Percentiles rank a stretch among this genome's conserved stretches.
Evolutionary conservation across 257 asterid genomes (phyloP).

Genomic region (Solanum arcanum): DNA sequence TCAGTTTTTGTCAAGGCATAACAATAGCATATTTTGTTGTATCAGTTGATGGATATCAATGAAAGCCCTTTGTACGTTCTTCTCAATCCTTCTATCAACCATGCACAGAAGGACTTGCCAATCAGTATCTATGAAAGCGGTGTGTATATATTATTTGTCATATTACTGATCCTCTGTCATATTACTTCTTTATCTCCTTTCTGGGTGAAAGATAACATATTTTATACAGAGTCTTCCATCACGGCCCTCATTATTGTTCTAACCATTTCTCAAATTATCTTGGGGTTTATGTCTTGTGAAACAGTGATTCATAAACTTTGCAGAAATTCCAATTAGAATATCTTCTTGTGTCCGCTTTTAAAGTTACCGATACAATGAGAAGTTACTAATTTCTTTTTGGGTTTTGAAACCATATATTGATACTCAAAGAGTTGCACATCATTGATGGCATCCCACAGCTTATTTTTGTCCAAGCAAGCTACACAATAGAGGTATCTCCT

Average conservation of each 20-base stretch:
- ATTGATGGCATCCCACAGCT: slow-evolving; percentile 93
- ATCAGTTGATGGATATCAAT: slow-evolving; percentile 90
- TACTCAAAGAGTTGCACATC: slow-evolving; percentile 65
- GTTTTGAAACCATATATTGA: slow-evolving; percentile 7
- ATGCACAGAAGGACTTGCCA: slow-evolving; percentile 89
- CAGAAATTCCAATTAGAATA: not conserved
- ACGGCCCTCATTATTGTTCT: not conserved
- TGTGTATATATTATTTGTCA: slow-evolving; percentile 16
- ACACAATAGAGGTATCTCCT: slow-evolving; percentile 76
- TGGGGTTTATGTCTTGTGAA: not conserved
- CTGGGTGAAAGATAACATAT: not conserved
- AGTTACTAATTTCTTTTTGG: not conserved
- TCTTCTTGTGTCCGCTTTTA: not conserved
- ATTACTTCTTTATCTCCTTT: not conserved
- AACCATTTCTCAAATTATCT: not conserved
- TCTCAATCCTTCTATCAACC: slow-evolving; percentile 84
- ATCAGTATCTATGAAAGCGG: slow-evolving; percentile 86
- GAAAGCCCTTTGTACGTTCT: slow-evolving; percentile 91
- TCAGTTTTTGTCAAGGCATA: not conserved
- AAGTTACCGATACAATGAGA: not conserved
- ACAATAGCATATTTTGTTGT: not conserved
- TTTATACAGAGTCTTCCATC: not conserved
- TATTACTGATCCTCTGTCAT: not conserved
- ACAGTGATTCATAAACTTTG: not conserved
- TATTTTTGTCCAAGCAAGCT: slow-evolving; percentile 81